phyloP scores from a whole-genome alignment of 2,329 filamentous ascomycete genomes.

The Aspergillus eucalypticola region DNA sequence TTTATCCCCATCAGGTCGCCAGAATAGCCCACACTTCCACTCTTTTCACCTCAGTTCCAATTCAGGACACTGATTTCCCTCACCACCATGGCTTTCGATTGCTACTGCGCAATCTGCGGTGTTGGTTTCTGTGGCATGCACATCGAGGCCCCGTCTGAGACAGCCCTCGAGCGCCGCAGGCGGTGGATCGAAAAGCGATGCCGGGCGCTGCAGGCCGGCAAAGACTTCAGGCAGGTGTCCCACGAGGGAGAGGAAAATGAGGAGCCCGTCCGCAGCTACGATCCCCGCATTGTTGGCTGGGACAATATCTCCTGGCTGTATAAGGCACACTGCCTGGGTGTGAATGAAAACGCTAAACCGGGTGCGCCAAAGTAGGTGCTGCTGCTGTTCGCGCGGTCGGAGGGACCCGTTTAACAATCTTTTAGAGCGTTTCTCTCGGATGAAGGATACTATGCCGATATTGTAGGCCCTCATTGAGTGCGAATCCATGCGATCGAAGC shows the following conservation, averaged over 20 bases:
- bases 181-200: constrained; percentile 22
- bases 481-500: background rate
- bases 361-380: constrained; percentile 18
- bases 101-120: constrained; percentile 26
- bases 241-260: constrained; percentile 15
- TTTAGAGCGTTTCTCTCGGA: constrained; percentile 22
- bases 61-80: background rate
- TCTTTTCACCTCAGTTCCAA: background rate
- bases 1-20: background rate
- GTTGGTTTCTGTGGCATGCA: constrained; percentile 25
- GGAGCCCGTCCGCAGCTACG: constrained; percentile 22
- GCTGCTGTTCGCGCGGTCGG: background rate
- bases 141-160: constrained; percentile 22
- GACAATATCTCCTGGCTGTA: constrained; percentile 22
- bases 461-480: constrained; percentile 7
- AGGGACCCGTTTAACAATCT: background rate
- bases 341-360: constrained; percentile 5
- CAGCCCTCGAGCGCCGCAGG: constrained; percentile 18
- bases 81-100: constrained; percentile 23
- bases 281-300: constrained; percentile 20
- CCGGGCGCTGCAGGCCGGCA: constrained; percentile 14
- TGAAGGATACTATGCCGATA: constrained; percentile 24
- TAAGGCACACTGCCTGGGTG: constrained; percentile 22
- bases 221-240: constrained; percentile 3
- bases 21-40: background rate